These are phyloP conservation scores for Colletotrichum limetticola DNA, from an alignment of 2,329 filamentous ascomycete genomes.

Conservation along the genomic window DNA sequence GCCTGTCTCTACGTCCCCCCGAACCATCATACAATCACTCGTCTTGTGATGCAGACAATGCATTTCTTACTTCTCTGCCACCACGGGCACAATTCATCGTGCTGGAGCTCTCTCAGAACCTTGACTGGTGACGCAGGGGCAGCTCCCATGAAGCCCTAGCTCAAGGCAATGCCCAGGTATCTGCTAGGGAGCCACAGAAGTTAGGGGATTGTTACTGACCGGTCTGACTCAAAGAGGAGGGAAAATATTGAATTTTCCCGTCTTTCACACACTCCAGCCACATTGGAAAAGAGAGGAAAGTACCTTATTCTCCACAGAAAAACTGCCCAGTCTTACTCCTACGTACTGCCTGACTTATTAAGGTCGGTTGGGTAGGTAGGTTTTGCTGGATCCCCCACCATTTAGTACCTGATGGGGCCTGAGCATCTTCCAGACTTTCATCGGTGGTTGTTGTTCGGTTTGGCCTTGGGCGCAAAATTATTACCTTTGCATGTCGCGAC, in stretches of 20 bases:
- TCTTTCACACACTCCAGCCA: background rate
- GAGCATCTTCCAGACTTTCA: background rate
- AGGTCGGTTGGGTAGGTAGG: no score
- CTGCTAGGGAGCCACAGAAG: no score
- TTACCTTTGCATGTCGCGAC: background rate
- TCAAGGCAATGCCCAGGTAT: background rate
- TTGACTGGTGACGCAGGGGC: background rate
- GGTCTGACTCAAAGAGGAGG: conserved; percentile 1
- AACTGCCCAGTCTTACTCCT: background rate
- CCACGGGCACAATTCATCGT: background rate
- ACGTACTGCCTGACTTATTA: no score
- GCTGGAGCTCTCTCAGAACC: background rate
- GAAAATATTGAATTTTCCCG: background rate
- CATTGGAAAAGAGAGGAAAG: background rate
- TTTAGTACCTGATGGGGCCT: background rate
- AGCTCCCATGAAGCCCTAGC: background rate
- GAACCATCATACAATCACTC: background rate
- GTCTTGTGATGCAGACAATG: background rate
- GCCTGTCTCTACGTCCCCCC: background rate
- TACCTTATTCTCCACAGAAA: background rate
- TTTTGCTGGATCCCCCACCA: background rate
- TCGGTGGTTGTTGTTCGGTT: background rate
- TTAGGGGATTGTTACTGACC: background rate
- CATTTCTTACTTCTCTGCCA: background rate
- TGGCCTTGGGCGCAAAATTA: background rate